phyloP scores from a whole-genome alignment of 768 basidiomycete species.

The Lentinula sp. region DNA sequence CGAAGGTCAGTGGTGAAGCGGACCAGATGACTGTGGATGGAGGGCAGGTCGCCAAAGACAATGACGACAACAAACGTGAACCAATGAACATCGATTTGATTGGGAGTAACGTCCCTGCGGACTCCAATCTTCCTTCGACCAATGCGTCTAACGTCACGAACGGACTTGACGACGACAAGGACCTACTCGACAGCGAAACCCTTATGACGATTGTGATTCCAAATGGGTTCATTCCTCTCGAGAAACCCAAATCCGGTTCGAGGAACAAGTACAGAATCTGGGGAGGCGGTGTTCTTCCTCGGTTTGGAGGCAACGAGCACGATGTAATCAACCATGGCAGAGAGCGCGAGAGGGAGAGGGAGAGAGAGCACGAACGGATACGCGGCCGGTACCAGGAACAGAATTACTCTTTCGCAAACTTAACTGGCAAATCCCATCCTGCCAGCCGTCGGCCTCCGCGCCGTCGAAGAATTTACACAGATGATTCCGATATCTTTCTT shows the following conservation, averaged over 20 bases:
- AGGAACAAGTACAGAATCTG: conserved; percentile 45
- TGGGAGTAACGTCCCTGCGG: conserved; percentile 6
- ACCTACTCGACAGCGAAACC: conserved; percentile 35
- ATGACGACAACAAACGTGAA: not conserved
- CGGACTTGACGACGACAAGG: not conserved
- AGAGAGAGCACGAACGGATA: not conserved
- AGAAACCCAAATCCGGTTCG: conserved; percentile 34
- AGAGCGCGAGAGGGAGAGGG: not conserved
- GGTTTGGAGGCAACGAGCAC: not conserved
- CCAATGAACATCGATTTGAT: not conserved
- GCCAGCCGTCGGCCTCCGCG: conserved; percentile 8
- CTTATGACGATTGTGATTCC: conserved; percentile 56
- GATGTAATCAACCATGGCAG: not conserved
- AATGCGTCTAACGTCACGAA: not conserved
- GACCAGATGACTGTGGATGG: not conserved
- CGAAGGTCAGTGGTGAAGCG: not conserved
- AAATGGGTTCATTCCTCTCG: conserved; percentile 46
- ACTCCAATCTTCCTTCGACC: not conserved
- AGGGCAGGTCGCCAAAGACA: conserved; percentile 5
- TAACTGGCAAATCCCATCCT: not conserved
- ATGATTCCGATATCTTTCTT: conserved; percentile 68
- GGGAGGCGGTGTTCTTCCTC: conserved; percentile 52
- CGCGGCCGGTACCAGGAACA: not conserved
- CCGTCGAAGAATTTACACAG: conserved; percentile 62
- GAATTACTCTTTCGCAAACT: not conserved